Evolutionary conservation across 805 yeast genomes (phyloP), one percentile per base, ranked within the genome.

Genomic region (Myxozyma monticola): DNA sequence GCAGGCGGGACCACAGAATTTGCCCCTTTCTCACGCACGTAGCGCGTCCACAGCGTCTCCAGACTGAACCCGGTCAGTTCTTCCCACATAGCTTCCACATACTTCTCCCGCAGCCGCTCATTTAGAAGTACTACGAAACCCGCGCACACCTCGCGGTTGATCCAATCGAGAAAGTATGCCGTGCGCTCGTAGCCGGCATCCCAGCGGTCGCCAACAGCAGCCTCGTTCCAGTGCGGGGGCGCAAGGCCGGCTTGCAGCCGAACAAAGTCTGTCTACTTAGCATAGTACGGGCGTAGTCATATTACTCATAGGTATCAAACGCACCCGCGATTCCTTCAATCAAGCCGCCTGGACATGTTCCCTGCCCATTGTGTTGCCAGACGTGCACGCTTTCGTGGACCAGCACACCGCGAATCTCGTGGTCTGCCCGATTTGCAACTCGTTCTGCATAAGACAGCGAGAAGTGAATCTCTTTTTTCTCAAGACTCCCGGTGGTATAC

Each of bases 151-250:
- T 36, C 25, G 9, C 31, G 12, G 22, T 45, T 44, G 17, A 45
- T 33, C 49, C 49, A 45, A 17, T 45, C 49, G 4, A 45, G 38
- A 21, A 45, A 45, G 20, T 24, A 39, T 25, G 29, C 49, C 21
- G 49, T 45, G n/a, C 37, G 26, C 22, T 45, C 49, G 39, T 45
- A 45, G 12, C 49, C 49, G 10, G 43, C 49, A 38, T 45, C 49
- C 49, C 49, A 45, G 14, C 35, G 37, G 17, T 37, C 39, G 15
- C 28, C 44, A 10, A 33, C 25, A 12, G 18, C 25, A 40, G 26
- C 20, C 20, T 17, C 22, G 24, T 25, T 31, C 49, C 49, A 45
- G 31, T 45, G 49, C 8, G 49, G 49, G n/a, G 49, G 49, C 10
- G 43, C 44, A 8, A 45, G 25, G 7, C 49, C 49, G 22, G 49